A percentile compares a stretch with the other conserved stretches of the same genome.
Conservation (phyloP, 192 early-diverging fungal species). For the Piromyces finnis region DNA sequence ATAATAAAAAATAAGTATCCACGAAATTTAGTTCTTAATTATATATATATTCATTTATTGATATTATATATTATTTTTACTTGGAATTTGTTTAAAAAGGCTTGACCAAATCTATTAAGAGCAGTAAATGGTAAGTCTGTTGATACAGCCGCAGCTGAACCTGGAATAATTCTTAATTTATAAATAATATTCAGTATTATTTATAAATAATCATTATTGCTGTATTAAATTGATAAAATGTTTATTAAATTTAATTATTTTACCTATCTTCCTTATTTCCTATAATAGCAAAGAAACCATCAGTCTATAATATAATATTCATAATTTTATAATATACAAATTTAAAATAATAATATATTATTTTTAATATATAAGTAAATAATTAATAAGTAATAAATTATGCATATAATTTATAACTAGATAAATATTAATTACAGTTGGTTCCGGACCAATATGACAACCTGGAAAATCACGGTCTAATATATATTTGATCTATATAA, state of each 20-base stretch:
- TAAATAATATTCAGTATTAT: too few species aligned
- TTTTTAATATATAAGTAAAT: too few species aligned
- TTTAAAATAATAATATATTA: too few species aligned
- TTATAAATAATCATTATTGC: too few species aligned
- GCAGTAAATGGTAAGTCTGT: conserved; percentile 66
- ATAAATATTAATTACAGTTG: background rate
- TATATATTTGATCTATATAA: background rate
- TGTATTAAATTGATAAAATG: too few species aligned
- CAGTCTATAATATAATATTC: background rate
- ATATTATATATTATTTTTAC: background rate
- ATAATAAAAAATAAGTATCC: too few species aligned
- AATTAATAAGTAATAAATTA: too few species aligned
- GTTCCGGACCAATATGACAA: background rate
- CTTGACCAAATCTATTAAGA: conserved; percentile 59
- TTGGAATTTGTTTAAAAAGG: conserved; percentile 67
- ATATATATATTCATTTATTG: too few species aligned
- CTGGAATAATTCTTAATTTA: conserved; percentile 42
- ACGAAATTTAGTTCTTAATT: too few species aligned
- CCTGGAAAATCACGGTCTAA: background rate
- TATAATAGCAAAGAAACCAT: background rate
- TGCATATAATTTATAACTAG: too few species aligned
- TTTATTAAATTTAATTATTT: too few species aligned
- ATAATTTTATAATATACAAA: too few species aligned
- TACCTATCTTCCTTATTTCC: background rate
- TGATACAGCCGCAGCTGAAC: conserved; percentile 69